A percentile compares a stretch with the other conserved stretches of the same genome.
Evolutionary conservation across 768 basidiomycete species (phyloP).

Genomic region (Porpolomopsis calyptriformis): DNA sequence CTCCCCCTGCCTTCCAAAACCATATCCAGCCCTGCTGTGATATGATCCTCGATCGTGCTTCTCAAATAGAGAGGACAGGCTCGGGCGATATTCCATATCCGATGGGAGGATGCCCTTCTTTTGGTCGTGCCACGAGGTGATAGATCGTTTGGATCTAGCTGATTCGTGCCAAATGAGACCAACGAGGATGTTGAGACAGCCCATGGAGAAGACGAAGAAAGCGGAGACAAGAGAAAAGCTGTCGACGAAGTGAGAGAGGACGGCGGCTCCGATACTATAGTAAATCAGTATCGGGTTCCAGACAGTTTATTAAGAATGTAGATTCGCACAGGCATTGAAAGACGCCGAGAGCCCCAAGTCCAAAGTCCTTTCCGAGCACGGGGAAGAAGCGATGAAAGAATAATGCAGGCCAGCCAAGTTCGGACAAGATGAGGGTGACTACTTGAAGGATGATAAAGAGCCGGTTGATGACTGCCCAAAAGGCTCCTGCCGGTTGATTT

Average conservation of each 20-base stretch:
- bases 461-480: conserved; percentile 83
- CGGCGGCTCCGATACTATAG: conserved; percentile 50
- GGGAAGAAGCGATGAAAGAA: conserved; percentile 89
- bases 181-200: conserved; percentile 72
- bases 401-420: conserved; percentile 62
- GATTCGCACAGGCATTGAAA: conserved; percentile 69
- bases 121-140: conserved; percentile 56
- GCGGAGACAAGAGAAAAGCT: conserved; percentile 80
- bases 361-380: conserved; percentile 77
- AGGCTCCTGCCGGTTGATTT: conserved; percentile 83
- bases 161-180: conserved; percentile 69
- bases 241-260: conserved; percentile 70
- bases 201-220: conserved; percentile 76
- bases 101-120: conserved; percentile 47
- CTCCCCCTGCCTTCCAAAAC: conserved; percentile 77
- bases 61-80: conserved; percentile 18
- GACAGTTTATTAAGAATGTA: neutral
- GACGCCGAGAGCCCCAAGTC: conserved; percentile 78
- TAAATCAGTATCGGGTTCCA: neutral
- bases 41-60: conserved; percentile 8
- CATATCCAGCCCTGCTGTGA: conserved; percentile 37
- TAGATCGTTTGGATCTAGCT: conserved; percentile 54
- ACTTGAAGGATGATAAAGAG: conserved; percentile 79
- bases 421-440: conserved; percentile 66
- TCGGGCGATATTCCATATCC: conserved; percentile 26